Percentiles rank a stretch among this genome's conserved stretches.
Conservation (phyloP, 1,284 basidiomycete species). For the Clitocybe nebularis region DNA sequence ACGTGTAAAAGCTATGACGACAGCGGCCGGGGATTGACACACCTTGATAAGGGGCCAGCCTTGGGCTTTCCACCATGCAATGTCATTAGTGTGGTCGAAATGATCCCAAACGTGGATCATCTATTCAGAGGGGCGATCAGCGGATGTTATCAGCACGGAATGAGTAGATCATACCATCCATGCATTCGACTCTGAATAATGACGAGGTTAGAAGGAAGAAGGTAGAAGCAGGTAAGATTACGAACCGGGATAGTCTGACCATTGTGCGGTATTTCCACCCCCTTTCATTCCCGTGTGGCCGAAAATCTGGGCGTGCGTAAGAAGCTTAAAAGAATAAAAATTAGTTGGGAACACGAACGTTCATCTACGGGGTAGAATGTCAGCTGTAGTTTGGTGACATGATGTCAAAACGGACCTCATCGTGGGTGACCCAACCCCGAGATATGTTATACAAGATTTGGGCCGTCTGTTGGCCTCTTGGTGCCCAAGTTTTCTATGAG, state of each 20-base stretch:
- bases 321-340: not conserved
- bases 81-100: conserved; percentile 66
- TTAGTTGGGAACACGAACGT: too few species aligned
- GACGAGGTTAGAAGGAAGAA: too few species aligned
- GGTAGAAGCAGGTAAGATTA: not conserved
- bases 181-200: conserved; percentile 24
- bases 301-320: conserved; percentile 73
- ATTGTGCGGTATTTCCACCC: conserved; percentile 49
- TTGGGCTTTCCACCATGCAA: conserved; percentile 64
- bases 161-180: conserved; percentile 74
- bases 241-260: conserved; percentile 70
- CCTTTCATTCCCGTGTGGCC: conserved; percentile 77
- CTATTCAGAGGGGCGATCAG: conserved; percentile 29
- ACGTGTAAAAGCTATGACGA: not conserved
- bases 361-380: conserved; percentile 41
- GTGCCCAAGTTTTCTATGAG: conserved; percentile 66
- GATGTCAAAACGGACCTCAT: conserved; percentile 48
- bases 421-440: conserved; percentile 67
- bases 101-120: conserved; percentile 78
- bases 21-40: not conserved
- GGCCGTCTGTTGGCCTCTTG: conserved; percentile 64
- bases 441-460: conserved; percentile 65
- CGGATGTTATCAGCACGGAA: too few species aligned
- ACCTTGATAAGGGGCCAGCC: conserved; percentile 74
- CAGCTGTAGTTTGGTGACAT: too few species aligned